phyloP scores from a whole-genome alignment of 1,284 basidiomycete genomes.

The Ceratobasidium sp. region DNA sequence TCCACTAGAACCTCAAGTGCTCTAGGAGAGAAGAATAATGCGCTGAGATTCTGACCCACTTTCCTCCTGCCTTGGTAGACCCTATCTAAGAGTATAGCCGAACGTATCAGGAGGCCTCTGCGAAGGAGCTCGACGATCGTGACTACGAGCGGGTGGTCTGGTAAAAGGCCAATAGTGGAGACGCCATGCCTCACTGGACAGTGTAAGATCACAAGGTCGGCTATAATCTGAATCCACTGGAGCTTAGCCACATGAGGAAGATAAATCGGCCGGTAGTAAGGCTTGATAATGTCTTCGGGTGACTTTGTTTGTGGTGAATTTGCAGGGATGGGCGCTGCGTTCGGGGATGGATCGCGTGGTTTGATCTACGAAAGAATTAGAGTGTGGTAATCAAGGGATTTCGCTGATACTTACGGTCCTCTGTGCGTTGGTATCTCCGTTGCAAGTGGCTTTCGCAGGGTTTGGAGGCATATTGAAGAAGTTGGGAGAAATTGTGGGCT shows the following conservation, averaged over 20 bases:
- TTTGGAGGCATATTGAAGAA: neutral
- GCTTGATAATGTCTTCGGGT: no score
- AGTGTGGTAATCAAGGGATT: no score
- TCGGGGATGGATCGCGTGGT: no score
- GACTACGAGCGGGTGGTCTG: conserved; percentile 24
- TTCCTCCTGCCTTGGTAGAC: conserved; percentile 8
- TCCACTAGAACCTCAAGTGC: conserved; percentile 26
- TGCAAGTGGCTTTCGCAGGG: neutral
- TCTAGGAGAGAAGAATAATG: conserved; percentile 24
- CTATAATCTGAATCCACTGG: neutral
- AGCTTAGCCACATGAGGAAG: neutral
- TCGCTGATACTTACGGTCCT: no score
- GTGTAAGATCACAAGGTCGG: conserved; percentile 6
- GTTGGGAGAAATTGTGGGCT: neutral
- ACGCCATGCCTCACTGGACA: conserved; percentile 12
- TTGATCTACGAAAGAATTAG: no score
- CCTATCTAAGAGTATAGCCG: conserved; percentile 15
- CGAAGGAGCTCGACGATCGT: conserved; percentile 6
- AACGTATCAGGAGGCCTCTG: neutral
- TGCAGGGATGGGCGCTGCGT: no score
- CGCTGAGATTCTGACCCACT: neutral
- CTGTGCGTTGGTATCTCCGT: no score
- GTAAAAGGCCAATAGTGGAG: conserved; percentile 19
- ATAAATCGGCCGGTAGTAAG: no score
- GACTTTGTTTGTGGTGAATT: no score